Evolutionary conservation across 768 basidiomycete genomes (phyloP).

Genomic region (Pleurotus platypus): DNA sequence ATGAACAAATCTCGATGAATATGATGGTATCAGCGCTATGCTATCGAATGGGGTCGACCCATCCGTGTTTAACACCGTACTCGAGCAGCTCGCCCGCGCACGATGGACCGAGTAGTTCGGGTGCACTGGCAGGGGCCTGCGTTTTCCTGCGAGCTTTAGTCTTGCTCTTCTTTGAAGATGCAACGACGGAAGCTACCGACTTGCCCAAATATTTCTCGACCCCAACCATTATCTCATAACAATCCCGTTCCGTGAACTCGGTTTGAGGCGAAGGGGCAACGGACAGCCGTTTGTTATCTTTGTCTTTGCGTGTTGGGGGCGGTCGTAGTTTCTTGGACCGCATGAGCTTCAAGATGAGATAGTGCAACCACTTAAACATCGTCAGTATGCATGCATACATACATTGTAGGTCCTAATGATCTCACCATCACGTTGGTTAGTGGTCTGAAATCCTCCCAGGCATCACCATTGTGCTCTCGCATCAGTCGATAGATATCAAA

Average conservation of each 20-base stretch:
- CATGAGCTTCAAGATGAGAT: constrained; percentile 72
- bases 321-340: constrained; percentile 63
- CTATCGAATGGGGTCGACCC: constrained; percentile 4
- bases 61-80: constrained; percentile 4
- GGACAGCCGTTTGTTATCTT: constrained; percentile 17
- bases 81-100: constrained; percentile 4
- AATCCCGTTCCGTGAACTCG: constrained; percentile 61
- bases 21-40: neutral
- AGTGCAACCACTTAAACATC: constrained; percentile 80
- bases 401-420: neutral
- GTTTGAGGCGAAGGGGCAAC: constrained; percentile 13
- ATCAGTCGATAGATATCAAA: constrained; percentile 94
- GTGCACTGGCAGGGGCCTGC: neutral
- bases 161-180: neutral
- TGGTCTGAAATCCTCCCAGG: constrained; percentile 79
- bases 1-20: too few relatives aligned
- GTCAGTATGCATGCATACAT: neutral
- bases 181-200: constrained; percentile 27
- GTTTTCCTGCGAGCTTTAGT: constrained; percentile 4
- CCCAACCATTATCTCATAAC: constrained; percentile 66
- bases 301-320: constrained; percentile 42
- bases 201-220: constrained; percentile 56
- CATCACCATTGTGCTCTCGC: constrained; percentile 51
- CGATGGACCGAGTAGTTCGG: neutral
- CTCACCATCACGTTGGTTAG: constrained; percentile 89